A percentile compares a stretch with the other conserved stretches of the same genome.
Conservation (phyloP, 2,329 filamentous ascomycete genomes). For the Ophiocordyceps camponoti-saundersi region DNA sequence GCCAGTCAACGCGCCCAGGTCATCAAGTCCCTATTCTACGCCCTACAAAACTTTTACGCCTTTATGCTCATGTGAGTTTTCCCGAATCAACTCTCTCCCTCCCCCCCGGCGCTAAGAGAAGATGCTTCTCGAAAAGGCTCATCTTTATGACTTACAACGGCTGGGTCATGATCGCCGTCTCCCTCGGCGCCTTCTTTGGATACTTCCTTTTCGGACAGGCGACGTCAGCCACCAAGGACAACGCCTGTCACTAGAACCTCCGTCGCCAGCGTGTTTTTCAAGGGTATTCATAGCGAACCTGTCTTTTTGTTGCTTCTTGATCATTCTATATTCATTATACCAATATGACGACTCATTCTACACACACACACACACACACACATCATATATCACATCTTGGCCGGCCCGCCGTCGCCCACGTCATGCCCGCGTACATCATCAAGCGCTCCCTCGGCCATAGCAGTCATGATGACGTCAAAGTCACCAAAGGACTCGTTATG, state of each 20-base stretch:
- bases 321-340: not conserved
- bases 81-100: not conserved
- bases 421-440: constrained; percentile 20
- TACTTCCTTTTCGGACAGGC: constrained; percentile 66
- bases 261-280: not conserved
- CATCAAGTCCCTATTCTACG: constrained; percentile 72
- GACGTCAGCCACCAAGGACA: constrained; percentile 61
- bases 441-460: constrained; percentile 27
- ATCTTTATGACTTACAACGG: constrained; percentile 99
- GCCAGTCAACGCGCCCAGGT: constrained; percentile 54
- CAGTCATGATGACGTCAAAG: constrained; percentile 28
- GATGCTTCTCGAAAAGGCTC: constrained; percentile 46
- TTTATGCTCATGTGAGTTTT: constrained; percentile 94
- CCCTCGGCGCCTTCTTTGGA: constrained; percentile 74
- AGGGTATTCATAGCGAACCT: not conserved
- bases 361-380: not conserved
- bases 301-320: not conserved
- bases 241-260: constrained; percentile 62
- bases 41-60: constrained; percentile 89
- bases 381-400: constrained; percentile 12
- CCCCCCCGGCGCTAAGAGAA: not conserved
- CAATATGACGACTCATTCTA: not conserved
- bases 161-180: constrained; percentile 88
- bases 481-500: constrained; percentile 38
- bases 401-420: constrained; percentile 11